Percentiles rank a stretch among this genome's conserved stretches.
These are phyloP conservation scores for Quercus rubra DNA, from an alignment of 306 rosid genomes.

Conservation along the genomic window DNA sequence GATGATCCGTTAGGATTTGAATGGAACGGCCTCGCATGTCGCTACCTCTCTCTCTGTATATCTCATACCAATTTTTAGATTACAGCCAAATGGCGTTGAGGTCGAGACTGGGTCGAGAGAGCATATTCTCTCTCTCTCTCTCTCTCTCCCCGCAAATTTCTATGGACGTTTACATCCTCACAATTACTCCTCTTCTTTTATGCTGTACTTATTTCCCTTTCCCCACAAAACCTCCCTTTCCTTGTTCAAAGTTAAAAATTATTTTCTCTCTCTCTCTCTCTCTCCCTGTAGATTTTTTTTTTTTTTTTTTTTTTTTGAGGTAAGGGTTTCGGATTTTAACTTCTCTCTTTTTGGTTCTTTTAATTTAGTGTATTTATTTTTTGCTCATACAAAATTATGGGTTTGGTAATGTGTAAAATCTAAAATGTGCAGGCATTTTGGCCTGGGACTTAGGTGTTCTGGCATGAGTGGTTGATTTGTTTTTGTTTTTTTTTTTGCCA, in stretches of 20 bases:
- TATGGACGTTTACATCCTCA: no score
- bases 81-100: conserved; percentile 20
- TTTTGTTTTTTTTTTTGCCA: background rate
- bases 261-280: background rate
- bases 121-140: background rate
- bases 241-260: background rate
- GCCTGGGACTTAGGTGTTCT: conserved; percentile 32
- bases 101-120: conserved; percentile 35
- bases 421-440: conserved; percentile 40
- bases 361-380: background rate
- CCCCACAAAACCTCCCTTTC: background rate
- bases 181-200: no score
- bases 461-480: conserved; percentile 59
- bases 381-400: conserved; percentile 9
- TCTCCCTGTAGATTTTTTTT: background rate
- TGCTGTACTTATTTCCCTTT: background rate
- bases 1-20: conserved; percentile 8
- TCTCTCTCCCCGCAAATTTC: conserved; percentile 30
- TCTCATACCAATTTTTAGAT: no score
- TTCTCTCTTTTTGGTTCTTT: background rate
- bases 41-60: background rate
- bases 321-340: background rate
- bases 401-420: conserved; percentile 21
- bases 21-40: conserved; percentile 35
- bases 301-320: background rate